phyloP scores from a whole-genome alignment of 2,329 filamentous ascomycete species.

The Hypoxylon rubiginosum region DNA sequence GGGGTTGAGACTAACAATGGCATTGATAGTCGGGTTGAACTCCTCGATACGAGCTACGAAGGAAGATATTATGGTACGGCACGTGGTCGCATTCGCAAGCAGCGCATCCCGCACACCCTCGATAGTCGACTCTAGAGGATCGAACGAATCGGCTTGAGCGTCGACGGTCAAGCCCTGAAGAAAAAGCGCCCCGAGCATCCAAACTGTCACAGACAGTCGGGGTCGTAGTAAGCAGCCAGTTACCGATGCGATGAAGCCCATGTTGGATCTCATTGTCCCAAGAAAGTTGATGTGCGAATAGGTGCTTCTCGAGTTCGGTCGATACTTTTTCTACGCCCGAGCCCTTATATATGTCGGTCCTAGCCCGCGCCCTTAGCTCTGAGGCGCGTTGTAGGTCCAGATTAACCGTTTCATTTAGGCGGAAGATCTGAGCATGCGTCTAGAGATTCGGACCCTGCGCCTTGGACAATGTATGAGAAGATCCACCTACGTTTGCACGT shows the following conservation, averaged over 20 bases:
- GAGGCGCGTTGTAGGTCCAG: neutral
- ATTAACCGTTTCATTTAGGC: constrained; percentile 36
- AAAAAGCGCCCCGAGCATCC: constrained; percentile 23
- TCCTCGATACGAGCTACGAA: constrained; percentile 70
- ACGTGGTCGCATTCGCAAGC: constrained; percentile 65
- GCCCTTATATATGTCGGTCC: constrained; percentile 28
- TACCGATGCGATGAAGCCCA: constrained; percentile 22
- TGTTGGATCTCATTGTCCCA: constrained; percentile 22
- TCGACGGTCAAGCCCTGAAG: constrained; percentile 17
- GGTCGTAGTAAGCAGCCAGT: constrained; percentile 22
- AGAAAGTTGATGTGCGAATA: constrained; percentile 4
- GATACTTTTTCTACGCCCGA: constrained; percentile 28
- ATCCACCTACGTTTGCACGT: constrained; percentile 6
- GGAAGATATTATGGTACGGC: constrained; percentile 65
- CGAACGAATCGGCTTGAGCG: constrained; percentile 53
- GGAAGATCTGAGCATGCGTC: constrained; percentile 5
- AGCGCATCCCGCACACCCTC: constrained; percentile 68
- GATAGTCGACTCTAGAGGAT: constrained; percentile 71
- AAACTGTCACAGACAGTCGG: constrained; percentile 12
- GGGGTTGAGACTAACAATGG: constrained; percentile 67
- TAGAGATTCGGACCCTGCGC: constrained; percentile 11
- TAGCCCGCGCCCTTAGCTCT: neutral
- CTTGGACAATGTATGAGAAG: neutral
- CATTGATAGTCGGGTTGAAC: constrained; percentile 69
- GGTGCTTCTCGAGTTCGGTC: constrained; percentile 13